These are phyloP conservation scores for Trichoderma afroharzianum DNA, from an alignment of 2,329 filamentous ascomycete species.

Conservation along the genomic window DNA sequence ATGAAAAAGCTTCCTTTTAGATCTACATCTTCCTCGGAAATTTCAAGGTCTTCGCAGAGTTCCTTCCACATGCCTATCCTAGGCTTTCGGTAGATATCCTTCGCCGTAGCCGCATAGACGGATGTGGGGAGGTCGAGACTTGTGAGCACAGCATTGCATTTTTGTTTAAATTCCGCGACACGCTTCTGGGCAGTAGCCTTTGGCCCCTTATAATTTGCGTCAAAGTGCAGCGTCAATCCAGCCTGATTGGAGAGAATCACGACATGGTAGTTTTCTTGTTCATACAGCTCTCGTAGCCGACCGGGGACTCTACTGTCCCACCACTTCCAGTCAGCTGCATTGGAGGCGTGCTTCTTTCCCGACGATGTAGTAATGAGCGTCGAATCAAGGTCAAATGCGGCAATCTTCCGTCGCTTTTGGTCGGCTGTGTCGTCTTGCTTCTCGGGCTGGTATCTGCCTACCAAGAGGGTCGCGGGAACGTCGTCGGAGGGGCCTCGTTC, in stretches of 20 bases:
- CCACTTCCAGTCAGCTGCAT: constrained; percentile 87
- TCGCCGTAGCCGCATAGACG: constrained; percentile 81
- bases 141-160: constrained; percentile 65
- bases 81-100: constrained; percentile 83
- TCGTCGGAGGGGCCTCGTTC: constrained; percentile 54
- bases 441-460: constrained; percentile 64
- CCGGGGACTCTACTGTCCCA: constrained; percentile 72
- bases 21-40: constrained; percentile 60
- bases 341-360: constrained; percentile 71
- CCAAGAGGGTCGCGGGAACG: constrained; percentile 59
- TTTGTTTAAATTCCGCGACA: constrained; percentile 77
- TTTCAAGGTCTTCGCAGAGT: constrained; percentile 55
- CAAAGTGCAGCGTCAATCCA: constrained; percentile 69
- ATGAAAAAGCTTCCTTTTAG: constrained; percentile 74
- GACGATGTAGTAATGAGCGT: constrained; percentile 79
- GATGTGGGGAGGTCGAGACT: constrained; percentile 72
- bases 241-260: constrained; percentile 87
- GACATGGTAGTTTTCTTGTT: constrained; percentile 67
- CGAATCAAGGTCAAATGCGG: constrained; percentile 77
- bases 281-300: constrained; percentile 62
- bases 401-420: constrained; percentile 55
- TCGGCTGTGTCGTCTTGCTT: constrained; percentile 27
- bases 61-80: constrained; percentile 82
- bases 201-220: constrained; percentile 61
- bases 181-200: constrained; percentile 61